phyloP scores from a whole-genome alignment of 2,329 filamentous ascomycete species.

The Pyrenophora tritici-repentis region DNA sequence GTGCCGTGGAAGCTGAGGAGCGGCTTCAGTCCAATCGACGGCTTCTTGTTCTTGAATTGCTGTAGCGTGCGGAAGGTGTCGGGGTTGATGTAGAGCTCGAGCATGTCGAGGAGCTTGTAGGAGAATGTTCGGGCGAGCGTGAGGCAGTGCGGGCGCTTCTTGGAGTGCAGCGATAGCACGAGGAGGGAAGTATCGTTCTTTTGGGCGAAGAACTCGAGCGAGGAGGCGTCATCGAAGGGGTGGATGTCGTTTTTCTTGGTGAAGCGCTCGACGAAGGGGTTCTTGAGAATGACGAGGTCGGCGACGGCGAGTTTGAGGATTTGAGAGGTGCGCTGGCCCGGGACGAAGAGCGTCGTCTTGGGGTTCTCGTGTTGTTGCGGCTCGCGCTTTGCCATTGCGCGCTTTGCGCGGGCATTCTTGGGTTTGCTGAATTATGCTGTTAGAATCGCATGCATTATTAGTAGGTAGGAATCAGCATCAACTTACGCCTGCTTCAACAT shows the following conservation, averaged over 20 bases:
- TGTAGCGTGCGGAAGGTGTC: conserved; percentile 70
- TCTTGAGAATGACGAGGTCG: conserved; percentile 83
- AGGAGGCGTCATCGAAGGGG: conserved; percentile 87
- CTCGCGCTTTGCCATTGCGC: conserved; percentile 89
- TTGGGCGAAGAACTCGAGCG: conserved; percentile 91
- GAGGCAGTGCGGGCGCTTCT: conserved; percentile 92
- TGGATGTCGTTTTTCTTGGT: conserved; percentile 96
- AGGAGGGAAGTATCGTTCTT: conserved; percentile 93
- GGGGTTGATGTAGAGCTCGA: conserved; percentile 83
- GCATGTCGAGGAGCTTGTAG: conserved; percentile 90
- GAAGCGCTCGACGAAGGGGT: conserved; percentile 85
- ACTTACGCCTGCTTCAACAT: conserved; percentile 44
- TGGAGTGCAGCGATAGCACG: conserved; percentile 82
- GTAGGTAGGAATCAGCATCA: not conserved
- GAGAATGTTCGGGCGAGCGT: conserved; percentile 83
- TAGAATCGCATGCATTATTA: not conserved
- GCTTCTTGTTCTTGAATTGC: conserved; percentile 71
- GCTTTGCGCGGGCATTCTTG: conserved; percentile 87
- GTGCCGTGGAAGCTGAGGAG: conserved; percentile 90
- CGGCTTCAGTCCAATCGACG: conserved; percentile 80
- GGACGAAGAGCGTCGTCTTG: conserved; percentile 87
- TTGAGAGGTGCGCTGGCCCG: conserved; percentile 83
- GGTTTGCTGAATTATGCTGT: conserved; percentile 59
- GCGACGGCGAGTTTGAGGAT: conserved; percentile 80
- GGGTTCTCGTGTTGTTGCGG: conserved; percentile 88